Evolutionary conservation across 805 yeast species (phyloP), one percentile per base, ranked within the genome.

Genomic region (Candida hungchunana): DNA sequence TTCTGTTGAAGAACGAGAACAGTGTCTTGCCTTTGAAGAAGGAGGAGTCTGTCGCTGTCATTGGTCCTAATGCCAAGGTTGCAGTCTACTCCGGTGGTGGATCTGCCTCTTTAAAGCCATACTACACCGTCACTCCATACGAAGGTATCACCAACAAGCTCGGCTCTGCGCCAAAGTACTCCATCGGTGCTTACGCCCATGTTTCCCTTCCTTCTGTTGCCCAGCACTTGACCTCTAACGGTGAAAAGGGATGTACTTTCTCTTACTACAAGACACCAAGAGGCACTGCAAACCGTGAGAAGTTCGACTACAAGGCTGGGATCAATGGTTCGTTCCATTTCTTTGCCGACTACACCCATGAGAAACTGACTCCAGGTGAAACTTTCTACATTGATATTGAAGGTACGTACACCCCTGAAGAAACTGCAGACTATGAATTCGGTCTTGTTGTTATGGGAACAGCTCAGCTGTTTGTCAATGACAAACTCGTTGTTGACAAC

Each of bases 41-140:
- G 44, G 40, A 50, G 7, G 67, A 68, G 36, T 59, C 52, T 7
- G 60, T 69, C 30, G 77, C 77, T 3, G 69, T 78, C 18, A 73
- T 78, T 49, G 84, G 84, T 6, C 80, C 81, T 20, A 74, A 72
- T 44, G 80, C 76, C 23, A 73, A 69, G 47, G 25, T 34, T 20
- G 60, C 75, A 12, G 68, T 70, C 30, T 68, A 64, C 40, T 67
- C 74, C 21, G 82, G 83, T 42, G 83, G 83, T 43, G 83, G 83
- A 9, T 75, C 80, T 16, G 80, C 82, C 32, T 63, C 77, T 8
- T 55, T 73, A 50, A 53, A 52, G 16, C 65, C 75, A 5, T 66
- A 72, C 50, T 71, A 73, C 51, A 59, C 63, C 14, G 62, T 70
- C 7, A 61, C 75, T 14, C 77, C 78, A 5, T 70, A 53, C 31